These are phyloP conservation scores for Neurospora sp. DNA, from an alignment of 495 filamentous ascomycete species.

Conservation along the genomic window DNA sequence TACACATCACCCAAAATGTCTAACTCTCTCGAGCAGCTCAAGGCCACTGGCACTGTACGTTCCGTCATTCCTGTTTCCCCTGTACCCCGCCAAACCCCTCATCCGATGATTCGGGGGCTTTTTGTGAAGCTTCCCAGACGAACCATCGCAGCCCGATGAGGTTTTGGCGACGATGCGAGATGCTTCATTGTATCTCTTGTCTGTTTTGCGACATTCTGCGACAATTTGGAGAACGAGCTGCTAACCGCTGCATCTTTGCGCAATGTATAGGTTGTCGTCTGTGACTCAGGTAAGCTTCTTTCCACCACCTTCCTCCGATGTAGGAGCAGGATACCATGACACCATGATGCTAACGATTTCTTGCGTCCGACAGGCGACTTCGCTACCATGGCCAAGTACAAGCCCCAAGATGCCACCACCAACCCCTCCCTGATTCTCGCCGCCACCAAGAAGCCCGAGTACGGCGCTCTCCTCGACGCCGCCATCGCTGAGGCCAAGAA, in stretches of 20 bases:
- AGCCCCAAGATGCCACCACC: conserved; percentile 98
- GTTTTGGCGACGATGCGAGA: neutral
- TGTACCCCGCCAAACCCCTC: conserved; percentile 31
- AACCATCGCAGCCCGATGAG: neutral
- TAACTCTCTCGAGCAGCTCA: conserved; percentile 88
- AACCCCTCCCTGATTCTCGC: conserved; percentile 98
- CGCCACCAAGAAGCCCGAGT: conserved; percentile 96
- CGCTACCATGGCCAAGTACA: conserved; percentile 94
- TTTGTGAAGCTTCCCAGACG: conserved; percentile 5
- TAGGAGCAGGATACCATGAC: neutral
- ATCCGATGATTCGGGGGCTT: neutral
- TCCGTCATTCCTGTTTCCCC: conserved; percentile 3
- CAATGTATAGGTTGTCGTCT: conserved; percentile 67
- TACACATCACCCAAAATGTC: conserved; percentile 48
- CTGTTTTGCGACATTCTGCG: neutral
- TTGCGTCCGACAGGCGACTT: neutral
- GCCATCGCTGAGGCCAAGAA: conserved; percentile 80
- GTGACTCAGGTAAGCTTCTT: conserved; percentile 74
- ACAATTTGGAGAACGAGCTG: conserved; percentile 1
- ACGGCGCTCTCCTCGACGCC: conserved; percentile 81
- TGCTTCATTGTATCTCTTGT: neutral
- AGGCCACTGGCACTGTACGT: conserved; percentile 90
- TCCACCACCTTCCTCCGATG: neutral
- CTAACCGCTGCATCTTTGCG: conserved; percentile 15
- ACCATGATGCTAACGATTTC: neutral